Conservation (phyloP, 441 rosid species). For the Pelargonium fulgidum region DNA sequence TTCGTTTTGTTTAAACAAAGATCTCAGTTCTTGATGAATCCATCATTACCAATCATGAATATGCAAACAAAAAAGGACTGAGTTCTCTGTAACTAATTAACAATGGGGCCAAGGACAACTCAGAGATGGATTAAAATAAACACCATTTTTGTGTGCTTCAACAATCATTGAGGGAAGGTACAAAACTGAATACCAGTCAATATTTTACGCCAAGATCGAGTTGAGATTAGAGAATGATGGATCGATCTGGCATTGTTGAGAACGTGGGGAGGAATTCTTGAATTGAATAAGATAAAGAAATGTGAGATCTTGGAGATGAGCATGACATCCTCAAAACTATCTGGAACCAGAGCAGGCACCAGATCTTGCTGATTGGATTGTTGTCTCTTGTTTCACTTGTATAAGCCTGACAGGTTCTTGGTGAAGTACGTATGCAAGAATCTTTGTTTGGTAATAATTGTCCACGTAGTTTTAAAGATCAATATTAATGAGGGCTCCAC, state of each 20-base stretch:
- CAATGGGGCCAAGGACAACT: constrained; percentile 37
- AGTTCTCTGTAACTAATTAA: constrained; percentile 18
- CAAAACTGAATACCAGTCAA: constrained; percentile 6
- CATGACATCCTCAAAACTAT: not conserved
- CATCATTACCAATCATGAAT: constrained; percentile 3
- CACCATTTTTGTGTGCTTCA: constrained; percentile 7
- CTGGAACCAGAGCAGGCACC: not conserved
- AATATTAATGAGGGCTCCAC: not conserved
- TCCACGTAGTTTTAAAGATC: too few relatives aligned
- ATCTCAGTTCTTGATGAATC: constrained; percentile 18
- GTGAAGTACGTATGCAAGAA: not conserved
- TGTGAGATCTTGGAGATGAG: constrained; percentile 5
- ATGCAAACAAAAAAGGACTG: not conserved
- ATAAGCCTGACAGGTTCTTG: not conserved
- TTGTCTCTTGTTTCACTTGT: not conserved
- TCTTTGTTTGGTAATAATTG: not conserved
- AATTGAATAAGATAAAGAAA: constrained; percentile 2
- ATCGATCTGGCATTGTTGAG: constrained; percentile 19
- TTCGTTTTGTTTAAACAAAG: constrained; percentile 8
- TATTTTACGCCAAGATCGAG: not conserved
- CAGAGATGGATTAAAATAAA: constrained; percentile 22
- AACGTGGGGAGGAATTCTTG: constrained; percentile 30
- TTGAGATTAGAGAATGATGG: constrained; percentile 13
- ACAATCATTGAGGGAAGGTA: constrained; percentile 1
- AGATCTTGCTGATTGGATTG: not conserved